Percentiles rank a stretch among this genome's conserved stretches.
Evolutionary conservation across 106 monocot species (phyloP).

Genomic region (Acanthochlamys bracteata): DNA sequence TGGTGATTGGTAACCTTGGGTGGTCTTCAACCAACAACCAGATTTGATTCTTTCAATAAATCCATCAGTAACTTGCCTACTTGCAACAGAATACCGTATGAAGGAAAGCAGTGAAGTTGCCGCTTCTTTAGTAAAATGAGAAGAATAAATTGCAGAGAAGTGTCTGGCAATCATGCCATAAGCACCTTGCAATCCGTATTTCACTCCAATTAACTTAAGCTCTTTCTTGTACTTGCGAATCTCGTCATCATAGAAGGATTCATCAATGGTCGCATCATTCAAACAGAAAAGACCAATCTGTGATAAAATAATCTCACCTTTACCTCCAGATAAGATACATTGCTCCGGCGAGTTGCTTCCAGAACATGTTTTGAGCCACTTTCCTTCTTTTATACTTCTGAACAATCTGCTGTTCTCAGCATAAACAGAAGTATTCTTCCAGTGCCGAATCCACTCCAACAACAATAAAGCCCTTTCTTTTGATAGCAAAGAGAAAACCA

Average conservation of each 20-base stretch:
- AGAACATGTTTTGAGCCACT: conserved; percentile 1
- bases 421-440: neutral
- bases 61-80: neutral
- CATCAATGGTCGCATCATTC: neutral
- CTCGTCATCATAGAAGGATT: neutral
- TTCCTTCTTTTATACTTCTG: conserved; percentile 3
- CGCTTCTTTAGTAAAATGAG: neutral
- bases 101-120: neutral
- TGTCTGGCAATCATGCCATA: neutral
- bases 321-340: neutral
- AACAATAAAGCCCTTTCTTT: neutral
- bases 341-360: neutral
- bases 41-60: neutral
- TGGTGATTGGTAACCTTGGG: neutral
- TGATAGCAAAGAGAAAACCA: neutral
- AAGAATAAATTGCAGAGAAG: neutral
- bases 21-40: neutral
- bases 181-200: neutral
- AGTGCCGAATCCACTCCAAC: conserved; percentile 4
- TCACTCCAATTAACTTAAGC: neutral
- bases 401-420: neutral
- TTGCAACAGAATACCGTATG: neutral
- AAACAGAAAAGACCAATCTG: neutral
- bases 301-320: neutral
- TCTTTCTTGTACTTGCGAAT: neutral